Evolutionary conservation across 2,329 filamentous ascomycete species (phyloP), one percentile per base, ranked within the genome.

Genomic region (Penicillium paneum): DNA sequence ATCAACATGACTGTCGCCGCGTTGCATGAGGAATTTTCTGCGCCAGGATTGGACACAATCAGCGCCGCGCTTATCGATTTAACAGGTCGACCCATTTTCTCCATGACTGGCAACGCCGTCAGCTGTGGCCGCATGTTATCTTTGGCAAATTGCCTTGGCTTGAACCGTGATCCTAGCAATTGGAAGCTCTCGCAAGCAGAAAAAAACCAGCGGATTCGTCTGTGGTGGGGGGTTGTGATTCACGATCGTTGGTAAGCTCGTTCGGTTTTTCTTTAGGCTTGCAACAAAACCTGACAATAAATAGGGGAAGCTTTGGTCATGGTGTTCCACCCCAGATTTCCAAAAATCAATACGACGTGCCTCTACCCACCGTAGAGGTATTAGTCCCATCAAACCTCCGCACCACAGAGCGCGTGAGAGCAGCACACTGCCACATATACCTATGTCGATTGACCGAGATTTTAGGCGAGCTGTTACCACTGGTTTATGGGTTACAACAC

Each of bases 1-100:
- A 85, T 85, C 77, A 86, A 86, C 54, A 76, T 84, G 54, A 83
- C 83, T 7, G 82, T 79, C 19, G 81, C 82, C 49, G 82, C 83
- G 1, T 73, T 85, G 3, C 83, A 84, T 58, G 83, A 86, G 54
- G 78, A 85, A 7, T 79, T 83, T 46, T 76, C 82, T 1, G 81
- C 80, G 0, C 83, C 83, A 0, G 81, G 83, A 1, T 72, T 86
- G 40, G 82, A 83, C 1, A 83, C 82, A 0, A 77, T 87, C 24
- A 76, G 80, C 21, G 79, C 83, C 2, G 78, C 82, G 5, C 67
- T 86, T 8, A 74, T 87, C 10, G 84, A 87, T 60, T 70, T 86
- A 2, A 80, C 79, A 0, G 84, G 84, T 1, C 75, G 84, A 3
- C 84, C 84, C 1, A 81, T 81, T 7, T 83, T 82, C 7, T 82